Base-by-base conservation (phyloP, 2,329 filamentous ascomycete genomes). In the Podosphaera xanthii region DNA sequence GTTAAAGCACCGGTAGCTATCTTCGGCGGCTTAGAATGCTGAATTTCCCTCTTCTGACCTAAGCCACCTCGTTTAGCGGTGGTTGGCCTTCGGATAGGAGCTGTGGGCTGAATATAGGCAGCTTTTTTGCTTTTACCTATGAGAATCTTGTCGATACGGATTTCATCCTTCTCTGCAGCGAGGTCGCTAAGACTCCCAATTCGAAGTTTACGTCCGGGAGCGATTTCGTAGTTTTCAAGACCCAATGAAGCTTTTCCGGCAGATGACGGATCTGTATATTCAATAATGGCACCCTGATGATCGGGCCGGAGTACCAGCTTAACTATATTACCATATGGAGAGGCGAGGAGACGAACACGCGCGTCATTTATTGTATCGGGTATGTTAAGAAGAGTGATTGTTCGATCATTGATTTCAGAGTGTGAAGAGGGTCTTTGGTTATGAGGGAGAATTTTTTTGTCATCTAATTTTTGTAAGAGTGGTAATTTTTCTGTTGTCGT, bases 331-430 rank as follows among this genome's bases (percentile, higher is more conserved):
- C 88, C 89, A 52, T 83, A 77, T 1, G 81, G 77, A 64, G 88
- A 84, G 7, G 86, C 81, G 2, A 94, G 73, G 0, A 82, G 77
- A 52, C 80, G 80, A 59, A 98, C 80, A 36, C 90, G 87, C 1
- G 86, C 81, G 66, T 94, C 87, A 63, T 94, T 96, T 66, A 97
- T 81, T 0, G 90, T 97, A 67, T 97, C 92, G 0, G 92, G 88
- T 0, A 98, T 75, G 62, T 90, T 85, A 71, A 96, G 80, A 35
- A 98, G 74, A 8, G 84, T 84, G 57, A 97, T 77, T 0, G 87
- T 92, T 58, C 88, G 82, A 57, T 82, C 79, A 36, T 75, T 71
- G 30, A 80, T 77, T 14, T 81, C 76, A 4, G 69, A 70, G 6
- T 72, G 70, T 0, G 76, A 74, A 22, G 75, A 73, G 12, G 34